Conservation (phyloP, 345 rosid genomes). For the Noccaea caerulescens region DNA sequence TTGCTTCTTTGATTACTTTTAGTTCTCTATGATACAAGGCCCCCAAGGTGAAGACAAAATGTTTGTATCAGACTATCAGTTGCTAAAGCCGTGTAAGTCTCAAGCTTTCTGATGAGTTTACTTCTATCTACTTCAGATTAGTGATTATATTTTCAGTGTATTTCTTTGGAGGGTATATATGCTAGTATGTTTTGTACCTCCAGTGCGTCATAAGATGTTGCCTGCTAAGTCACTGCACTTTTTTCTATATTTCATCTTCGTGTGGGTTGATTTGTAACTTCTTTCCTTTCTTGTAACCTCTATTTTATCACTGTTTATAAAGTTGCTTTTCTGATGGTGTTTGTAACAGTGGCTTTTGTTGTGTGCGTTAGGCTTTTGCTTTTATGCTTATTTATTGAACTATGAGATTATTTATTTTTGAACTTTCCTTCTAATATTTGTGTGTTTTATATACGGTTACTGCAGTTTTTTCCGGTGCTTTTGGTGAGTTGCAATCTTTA, state of each 20-base stretch:
- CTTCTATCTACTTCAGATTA: background rate
- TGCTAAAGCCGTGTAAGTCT: constrained; percentile 36
- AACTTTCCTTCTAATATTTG: background rate
- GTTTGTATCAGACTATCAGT: no score
- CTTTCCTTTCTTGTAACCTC: constrained; percentile 5
- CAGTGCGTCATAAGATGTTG: background rate
- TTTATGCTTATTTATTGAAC: constrained; percentile 3
- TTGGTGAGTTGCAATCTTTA: constrained; percentile 38
- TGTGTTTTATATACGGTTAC: background rate
- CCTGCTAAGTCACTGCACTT: background rate
- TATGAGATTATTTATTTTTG: constrained; percentile 15
- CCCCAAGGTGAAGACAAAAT: constrained; percentile 26
- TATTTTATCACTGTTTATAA: background rate
- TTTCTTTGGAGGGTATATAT: constrained; percentile 5
- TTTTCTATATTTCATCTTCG: background rate
- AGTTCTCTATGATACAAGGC: constrained; percentile 2
- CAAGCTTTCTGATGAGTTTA: constrained; percentile 20
- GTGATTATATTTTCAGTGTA: constrained; percentile 1
- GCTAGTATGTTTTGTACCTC: background rate
- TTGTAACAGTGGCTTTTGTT: constrained; percentile 1
- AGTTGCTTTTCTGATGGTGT: background rate
- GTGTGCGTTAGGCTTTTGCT: constrained; percentile 2
- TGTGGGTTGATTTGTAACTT: background rate
- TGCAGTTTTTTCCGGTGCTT: constrained; percentile 26
- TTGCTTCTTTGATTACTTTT: constrained; percentile 13